These are phyloP conservation scores for Citrus reticulata DNA, from an alignment of 345 rosid genomes.

Conservation along the genomic window DNA sequence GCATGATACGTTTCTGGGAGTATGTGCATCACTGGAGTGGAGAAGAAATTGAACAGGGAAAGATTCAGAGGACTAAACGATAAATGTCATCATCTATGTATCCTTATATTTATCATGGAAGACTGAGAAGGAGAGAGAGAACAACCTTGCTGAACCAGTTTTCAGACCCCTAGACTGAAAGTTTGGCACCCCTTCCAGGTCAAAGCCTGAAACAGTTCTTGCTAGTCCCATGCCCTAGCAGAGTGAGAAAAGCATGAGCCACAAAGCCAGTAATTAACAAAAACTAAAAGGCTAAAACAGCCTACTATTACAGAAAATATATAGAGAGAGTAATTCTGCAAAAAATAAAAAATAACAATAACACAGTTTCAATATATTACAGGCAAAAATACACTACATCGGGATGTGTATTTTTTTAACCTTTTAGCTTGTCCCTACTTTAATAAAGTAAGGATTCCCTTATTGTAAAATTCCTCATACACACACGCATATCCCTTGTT, in stretches of 20 bases:
- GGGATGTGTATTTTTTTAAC: no score
- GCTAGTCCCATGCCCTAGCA: slow-evolving; percentile 48
- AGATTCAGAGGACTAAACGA: background rate
- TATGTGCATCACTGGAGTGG: slow-evolving; percentile 39
- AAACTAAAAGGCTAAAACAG: background rate
- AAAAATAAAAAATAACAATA: no score
- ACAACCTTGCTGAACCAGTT: slow-evolving; percentile 43
- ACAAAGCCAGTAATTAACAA: slow-evolving; percentile 14
- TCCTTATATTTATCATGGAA: background rate
- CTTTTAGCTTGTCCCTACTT: no score
- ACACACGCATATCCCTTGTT: no score
- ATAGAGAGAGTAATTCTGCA: no score
- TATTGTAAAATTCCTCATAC: no score
- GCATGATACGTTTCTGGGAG: slow-evolving; percentile 50
- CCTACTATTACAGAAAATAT: background rate
- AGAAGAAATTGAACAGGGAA: slow-evolving; percentile 13
- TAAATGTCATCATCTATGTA: background rate
- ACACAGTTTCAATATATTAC: no score
- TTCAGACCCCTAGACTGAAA: slow-evolving; percentile 45
- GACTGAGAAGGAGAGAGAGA: slow-evolving; percentile 9
- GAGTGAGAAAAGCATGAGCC: slow-evolving; percentile 24
- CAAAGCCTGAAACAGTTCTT: slow-evolving; percentile 38
- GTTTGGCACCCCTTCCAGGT: slow-evolving; percentile 40
- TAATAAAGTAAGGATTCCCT: no score
- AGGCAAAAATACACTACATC: no score